Evolutionary conservation across 345 rosid species (phyloP).

Genomic region (Garcia nutans): DNA sequence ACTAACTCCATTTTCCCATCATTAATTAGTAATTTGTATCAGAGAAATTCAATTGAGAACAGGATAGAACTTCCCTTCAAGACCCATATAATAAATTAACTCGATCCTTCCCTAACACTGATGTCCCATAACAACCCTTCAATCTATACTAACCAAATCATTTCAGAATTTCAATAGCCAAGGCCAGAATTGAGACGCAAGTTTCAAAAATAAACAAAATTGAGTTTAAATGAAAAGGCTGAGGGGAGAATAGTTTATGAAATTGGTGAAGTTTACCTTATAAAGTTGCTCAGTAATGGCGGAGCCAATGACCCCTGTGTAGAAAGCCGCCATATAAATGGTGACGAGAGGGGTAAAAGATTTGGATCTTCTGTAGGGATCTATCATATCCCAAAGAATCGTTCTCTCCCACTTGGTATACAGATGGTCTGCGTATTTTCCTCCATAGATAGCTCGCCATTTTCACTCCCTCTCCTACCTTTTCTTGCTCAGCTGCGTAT

Average conservation of each 20-base stretch:
- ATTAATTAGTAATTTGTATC: background rate
- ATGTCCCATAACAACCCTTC: background rate
- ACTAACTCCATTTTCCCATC: background rate
- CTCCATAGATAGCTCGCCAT: slow-evolving; percentile 80
- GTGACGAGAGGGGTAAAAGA: slow-evolving; percentile 69
- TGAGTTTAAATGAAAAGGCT: background rate
- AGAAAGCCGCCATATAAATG: slow-evolving; percentile 73
- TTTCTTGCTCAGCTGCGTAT: background rate
- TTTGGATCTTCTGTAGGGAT: slow-evolving; percentile 76
- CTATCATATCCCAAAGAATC: slow-evolving; percentile 83
- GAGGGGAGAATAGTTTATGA: background rate
- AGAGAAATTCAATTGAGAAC: background rate
- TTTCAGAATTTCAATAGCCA: background rate
- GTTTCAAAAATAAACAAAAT: background rate
- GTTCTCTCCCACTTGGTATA: slow-evolving; percentile 74
- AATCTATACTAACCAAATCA: background rate
- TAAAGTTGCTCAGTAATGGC: slow-evolving; percentile 87
- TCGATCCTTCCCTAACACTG: background rate
- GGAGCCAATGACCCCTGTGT: slow-evolving; percentile 82
- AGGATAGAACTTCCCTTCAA: background rate
- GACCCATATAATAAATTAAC: background rate
- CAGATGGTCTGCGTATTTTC: slow-evolving; percentile 73
- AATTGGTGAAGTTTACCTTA: slow-evolving; percentile 44
- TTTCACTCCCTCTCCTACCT: slow-evolving; percentile 2
- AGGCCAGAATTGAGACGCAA: background rate